These are phyloP conservation scores for Trametes polyzona DNA, from an alignment of 1,284 basidiomycete genomes.

Conservation along the genomic window DNA sequence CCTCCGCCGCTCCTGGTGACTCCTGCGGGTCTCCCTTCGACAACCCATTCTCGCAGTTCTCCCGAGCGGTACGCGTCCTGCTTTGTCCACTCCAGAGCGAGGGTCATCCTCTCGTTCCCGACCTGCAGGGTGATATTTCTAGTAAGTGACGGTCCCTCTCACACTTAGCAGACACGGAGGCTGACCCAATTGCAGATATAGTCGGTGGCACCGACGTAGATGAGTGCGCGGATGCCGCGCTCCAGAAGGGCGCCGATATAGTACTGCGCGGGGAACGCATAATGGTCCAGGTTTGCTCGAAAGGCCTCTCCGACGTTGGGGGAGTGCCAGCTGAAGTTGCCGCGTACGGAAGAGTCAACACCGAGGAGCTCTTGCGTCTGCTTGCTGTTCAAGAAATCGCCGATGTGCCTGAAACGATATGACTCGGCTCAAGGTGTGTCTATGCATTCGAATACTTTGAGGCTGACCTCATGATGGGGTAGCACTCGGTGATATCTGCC, in stretches of 20 bases:
- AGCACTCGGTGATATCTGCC: conserved; percentile 35
- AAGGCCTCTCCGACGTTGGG: conserved; percentile 50
- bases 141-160: background rate
- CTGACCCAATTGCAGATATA: conserved; percentile 76
- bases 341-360: conserved; percentile 44
- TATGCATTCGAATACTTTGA: background rate
- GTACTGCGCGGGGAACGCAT: conserved; percentile 47
- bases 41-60: conserved; percentile 57
- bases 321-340: conserved; percentile 45
- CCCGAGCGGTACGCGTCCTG: conserved; percentile 50
- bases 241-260: conserved; percentile 77
- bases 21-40: conserved; percentile 53
- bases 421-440: background rate
- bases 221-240: conserved; percentile 70
- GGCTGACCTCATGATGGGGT: conserved; percentile 22
- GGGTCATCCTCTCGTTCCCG: conserved; percentile 69
- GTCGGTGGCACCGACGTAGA: conserved; percentile 75
- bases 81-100: conserved; percentile 64
- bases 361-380: conserved; percentile 62
- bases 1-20: conserved; percentile 58
- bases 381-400: conserved; percentile 56
- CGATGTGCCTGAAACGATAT: conserved; percentile 40
- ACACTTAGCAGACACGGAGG: conserved; percentile 49
- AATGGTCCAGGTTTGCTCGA: conserved; percentile 40
- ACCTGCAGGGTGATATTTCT: conserved; percentile 6